Conservation (phyloP, 1,284 basidiomycete species). For the Melampsora abietis-canadensis region DNA sequence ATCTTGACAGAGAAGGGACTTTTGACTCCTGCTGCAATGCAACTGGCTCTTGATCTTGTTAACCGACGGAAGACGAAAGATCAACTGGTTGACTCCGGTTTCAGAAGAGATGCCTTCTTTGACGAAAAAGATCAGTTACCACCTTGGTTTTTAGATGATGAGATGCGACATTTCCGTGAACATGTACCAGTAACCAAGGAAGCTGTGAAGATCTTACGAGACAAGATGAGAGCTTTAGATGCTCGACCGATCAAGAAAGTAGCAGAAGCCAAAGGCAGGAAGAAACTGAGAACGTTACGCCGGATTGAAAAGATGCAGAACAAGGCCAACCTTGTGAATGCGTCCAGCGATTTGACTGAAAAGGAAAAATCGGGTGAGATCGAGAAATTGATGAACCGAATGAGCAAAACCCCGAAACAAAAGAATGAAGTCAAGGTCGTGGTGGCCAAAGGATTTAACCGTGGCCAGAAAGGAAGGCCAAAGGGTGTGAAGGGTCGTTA, state of each 20-base stretch:
- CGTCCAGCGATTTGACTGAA: slow-evolving; percentile 84
- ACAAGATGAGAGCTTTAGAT: slow-evolving; percentile 87
- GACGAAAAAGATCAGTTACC: slow-evolving; percentile 89
- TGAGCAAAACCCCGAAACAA: slow-evolving; percentile 60
- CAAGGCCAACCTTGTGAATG: slow-evolving; percentile 92
- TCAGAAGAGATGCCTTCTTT: slow-evolving; percentile 80
- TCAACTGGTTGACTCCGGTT: slow-evolving; percentile 88
- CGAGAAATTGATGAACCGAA: slow-evolving; percentile 76
- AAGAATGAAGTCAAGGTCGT: slow-evolving; percentile 82
- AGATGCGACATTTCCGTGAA: slow-evolving; percentile 84
- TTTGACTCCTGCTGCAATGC: slow-evolving; percentile 83
- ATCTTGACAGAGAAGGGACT: slow-evolving; percentile 70
- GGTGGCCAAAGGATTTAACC: slow-evolving; percentile 86
- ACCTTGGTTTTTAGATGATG: slow-evolving; percentile 96
- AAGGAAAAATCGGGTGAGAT: slow-evolving; percentile 91
- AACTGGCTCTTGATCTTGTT: slow-evolving; percentile 84
- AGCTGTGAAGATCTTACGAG: slow-evolving; percentile 78
- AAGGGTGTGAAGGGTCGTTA: slow-evolving; percentile 81
- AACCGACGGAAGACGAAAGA: slow-evolving; percentile 87
- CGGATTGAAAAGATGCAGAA: slow-evolving; percentile 87
- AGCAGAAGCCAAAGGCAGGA: slow-evolving; percentile 95
- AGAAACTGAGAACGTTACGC: slow-evolving; percentile 85
- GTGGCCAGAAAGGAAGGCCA: slow-evolving; percentile 85
- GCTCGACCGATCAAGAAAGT: slow-evolving; percentile 98
- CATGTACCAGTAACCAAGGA: slow-evolving; percentile 97